Evolutionary conservation across 129 eudicot genomes (phyloP).

Genomic region (Scalesia atractyloides): DNA sequence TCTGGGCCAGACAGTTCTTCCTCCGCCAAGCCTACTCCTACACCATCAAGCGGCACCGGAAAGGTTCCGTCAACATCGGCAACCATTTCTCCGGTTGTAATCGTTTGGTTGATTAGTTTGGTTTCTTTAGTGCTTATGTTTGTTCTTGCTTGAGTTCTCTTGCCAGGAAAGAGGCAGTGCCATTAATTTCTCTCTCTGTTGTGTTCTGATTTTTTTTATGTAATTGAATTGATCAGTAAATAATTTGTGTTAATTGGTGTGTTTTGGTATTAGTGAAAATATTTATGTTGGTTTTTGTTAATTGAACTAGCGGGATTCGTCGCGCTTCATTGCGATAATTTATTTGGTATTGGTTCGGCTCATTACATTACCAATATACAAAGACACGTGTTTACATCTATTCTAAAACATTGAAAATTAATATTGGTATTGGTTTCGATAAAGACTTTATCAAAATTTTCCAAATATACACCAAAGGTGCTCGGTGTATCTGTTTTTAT

Average conservation of each 20-base stretch:
- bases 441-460: too few species aligned
- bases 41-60: constrained; percentile 32
- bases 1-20: constrained; percentile 25
- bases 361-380: too few species aligned
- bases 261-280: neutral
- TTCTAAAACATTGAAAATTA: too few species aligned
- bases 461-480: too few species aligned
- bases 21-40: constrained; percentile 24
- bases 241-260: constrained; percentile 16
- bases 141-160: constrained; percentile 35
- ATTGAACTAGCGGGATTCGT: too few species aligned
- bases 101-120: constrained; percentile 10
- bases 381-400: too few species aligned
- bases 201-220: neutral
- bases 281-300: neutral
- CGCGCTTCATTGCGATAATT: too few species aligned
- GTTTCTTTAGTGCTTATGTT: constrained; percentile 37
- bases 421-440: too few species aligned
- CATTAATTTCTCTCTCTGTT: neutral
- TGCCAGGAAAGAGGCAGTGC: constrained; percentile 94
- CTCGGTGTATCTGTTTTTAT: too few species aligned
- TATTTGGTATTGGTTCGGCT: too few species aligned
- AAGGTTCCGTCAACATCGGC: constrained; percentile 23
- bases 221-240: constrained; percentile 22
- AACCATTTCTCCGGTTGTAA: neutral